Conservation (phyloP, 768 basidiomycete species). For the Suillus subluteus region DNA sequence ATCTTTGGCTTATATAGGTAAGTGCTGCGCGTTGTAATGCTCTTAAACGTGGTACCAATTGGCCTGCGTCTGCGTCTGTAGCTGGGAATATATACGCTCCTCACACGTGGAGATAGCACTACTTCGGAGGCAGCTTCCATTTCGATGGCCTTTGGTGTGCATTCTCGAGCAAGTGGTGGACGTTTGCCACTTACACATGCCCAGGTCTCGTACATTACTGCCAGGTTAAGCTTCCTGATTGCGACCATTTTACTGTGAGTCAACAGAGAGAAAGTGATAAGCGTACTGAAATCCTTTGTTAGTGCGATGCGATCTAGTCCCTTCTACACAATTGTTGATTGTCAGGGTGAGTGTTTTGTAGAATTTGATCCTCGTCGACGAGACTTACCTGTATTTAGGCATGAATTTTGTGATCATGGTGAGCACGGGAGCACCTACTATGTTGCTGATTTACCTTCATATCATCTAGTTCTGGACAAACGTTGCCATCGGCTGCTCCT, state of each 20-base stretch:
- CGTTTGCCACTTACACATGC: neutral
- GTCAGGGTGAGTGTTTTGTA: neutral
- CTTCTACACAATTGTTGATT: neutral
- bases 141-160: constrained; percentile 4
- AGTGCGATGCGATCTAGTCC: constrained; percentile 2
- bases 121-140: neutral
- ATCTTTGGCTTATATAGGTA: constrained; percentile 1
- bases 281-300: neutral
- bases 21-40: neutral
- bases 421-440: neutral
- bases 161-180: neutral
- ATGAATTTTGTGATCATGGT: neutral
- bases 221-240: neutral
- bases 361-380: too few species aligned
- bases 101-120: neutral
- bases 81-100: constrained; percentile 7
- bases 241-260: neutral
- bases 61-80: neutral
- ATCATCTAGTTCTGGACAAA: neutral
- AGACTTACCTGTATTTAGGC: neutral
- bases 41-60: neutral
- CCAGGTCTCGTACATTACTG: neutral
- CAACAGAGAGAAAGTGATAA: neutral
- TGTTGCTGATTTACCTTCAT: neutral
- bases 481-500: constrained; percentile 2